A percentile compares a stretch with the other conserved stretches of the same genome.
Evolutionary conservation across 495 filamentous ascomycete genomes (phyloP).

Genomic region (Coniosporium apollinis): DNA sequence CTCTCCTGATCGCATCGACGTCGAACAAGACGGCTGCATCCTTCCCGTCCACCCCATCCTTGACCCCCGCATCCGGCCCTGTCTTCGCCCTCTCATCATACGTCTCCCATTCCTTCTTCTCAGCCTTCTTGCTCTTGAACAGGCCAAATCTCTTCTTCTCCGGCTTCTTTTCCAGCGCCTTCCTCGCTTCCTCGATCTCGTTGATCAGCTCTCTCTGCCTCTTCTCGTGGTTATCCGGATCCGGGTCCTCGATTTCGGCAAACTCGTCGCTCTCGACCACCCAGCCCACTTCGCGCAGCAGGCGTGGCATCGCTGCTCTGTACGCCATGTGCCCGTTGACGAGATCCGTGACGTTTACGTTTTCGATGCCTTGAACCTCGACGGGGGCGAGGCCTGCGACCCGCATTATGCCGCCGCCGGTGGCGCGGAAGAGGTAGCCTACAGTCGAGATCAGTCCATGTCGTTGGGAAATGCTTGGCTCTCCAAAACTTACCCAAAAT

Average conservation of each 20-base stretch:
- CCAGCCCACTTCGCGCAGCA: slow-evolving; percentile 79
- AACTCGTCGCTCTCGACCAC: slow-evolving; percentile 85
- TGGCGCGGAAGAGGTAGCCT: slow-evolving; percentile 89
- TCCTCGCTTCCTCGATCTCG: slow-evolving; percentile 89
- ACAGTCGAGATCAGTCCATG: no score
- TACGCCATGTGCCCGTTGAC: slow-evolving; percentile 97
- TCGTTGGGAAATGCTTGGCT: no score
- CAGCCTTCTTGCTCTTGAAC: slow-evolving; percentile 57
- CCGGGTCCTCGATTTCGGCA: slow-evolving; percentile 90
- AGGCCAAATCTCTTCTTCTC: slow-evolving; percentile 62
- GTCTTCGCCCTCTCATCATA: slow-evolving; percentile 46
- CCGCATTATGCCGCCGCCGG: slow-evolving; percentile 76
- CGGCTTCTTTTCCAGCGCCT: slow-evolving; percentile 57
- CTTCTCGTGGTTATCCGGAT: slow-evolving; percentile 80
- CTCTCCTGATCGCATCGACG: slow-evolving; percentile 72
- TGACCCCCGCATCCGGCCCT: slow-evolving; percentile 25
- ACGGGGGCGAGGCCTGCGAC: slow-evolving; percentile 80
- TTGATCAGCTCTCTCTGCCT: slow-evolving; percentile 85
- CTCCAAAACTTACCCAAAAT: slow-evolving; percentile 49
- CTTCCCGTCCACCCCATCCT: slow-evolving; percentile 14
- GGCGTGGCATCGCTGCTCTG: slow-evolving; percentile 71
- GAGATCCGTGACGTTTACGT: slow-evolving; percentile 68
- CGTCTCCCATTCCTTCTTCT: slow-evolving; percentile 89
- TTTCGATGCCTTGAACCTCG: slow-evolving; percentile 72
- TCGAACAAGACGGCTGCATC: slow-evolving; percentile 64